Evolutionary conservation across 225 moss, liverwort and hornwort genomes (phyloP).

Genomic region (Straminergon stramineum): DNA sequence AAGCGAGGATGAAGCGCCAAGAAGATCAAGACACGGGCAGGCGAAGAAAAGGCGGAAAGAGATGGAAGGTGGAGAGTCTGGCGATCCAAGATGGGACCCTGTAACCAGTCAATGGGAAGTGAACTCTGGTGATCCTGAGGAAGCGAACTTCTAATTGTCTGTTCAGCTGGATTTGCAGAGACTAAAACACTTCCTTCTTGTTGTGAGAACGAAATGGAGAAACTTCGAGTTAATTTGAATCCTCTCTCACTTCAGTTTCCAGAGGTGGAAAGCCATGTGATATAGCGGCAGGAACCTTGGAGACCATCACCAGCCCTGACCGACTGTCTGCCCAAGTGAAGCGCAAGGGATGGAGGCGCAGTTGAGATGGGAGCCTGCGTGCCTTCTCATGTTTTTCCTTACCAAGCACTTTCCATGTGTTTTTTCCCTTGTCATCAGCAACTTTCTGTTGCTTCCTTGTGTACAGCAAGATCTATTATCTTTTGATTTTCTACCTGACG

Average conservation of each 20-base stretch:
- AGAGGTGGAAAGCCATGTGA: not conserved
- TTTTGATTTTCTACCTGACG: constrained; percentile 9
- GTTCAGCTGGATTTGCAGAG: not conserved
- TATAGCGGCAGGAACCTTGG: not conserved
- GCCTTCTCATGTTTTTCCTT: not conserved
- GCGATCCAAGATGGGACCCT: constrained; percentile 29
- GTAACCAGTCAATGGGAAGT: constrained; percentile 39
- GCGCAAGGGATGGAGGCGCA: not conserved
- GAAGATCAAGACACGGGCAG: constrained; percentile 94
- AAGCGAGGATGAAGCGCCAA: constrained; percentile 98
- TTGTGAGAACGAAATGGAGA: not conserved
- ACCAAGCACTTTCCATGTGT: not conserved
- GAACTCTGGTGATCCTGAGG: constrained; percentile 37
- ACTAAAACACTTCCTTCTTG: not conserved
- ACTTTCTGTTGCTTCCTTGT: constrained; percentile 16
- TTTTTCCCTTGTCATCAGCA: not conserved
- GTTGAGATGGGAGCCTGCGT: not conserved
- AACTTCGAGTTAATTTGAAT: not conserved
- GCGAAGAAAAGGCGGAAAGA: constrained; percentile 87
- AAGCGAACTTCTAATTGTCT: constrained; percentile 17
- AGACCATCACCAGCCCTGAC: not conserved
- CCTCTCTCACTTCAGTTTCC: not conserved
- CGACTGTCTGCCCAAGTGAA: not conserved
- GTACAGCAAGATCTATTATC: constrained; percentile 11
- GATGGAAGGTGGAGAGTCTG: constrained; percentile 59